Evolutionary conservation across 1,139 yeast genomes (phyloP).

Genomic region (Pichia sp.): DNA sequence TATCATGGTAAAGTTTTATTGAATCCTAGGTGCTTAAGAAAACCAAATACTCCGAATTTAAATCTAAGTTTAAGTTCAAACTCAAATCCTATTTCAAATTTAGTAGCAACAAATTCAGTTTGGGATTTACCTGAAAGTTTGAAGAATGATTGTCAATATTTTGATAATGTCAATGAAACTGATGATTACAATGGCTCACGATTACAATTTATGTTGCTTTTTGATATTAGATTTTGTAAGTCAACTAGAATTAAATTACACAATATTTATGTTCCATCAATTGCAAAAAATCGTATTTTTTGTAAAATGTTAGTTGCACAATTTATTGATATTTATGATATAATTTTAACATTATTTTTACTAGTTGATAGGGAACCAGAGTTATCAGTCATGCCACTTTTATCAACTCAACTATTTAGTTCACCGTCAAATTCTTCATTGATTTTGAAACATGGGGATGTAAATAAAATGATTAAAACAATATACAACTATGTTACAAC

Average conservation of each 20-base stretch:
- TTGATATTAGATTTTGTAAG: conserved; percentile 72
- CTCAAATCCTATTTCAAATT: conserved; percentile 8
- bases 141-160: conserved; percentile 43
- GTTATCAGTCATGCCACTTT: conserved; percentile 60
- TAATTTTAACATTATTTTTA: conserved; percentile 67
- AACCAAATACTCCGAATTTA: neutral
- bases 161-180: conserved; percentile 18
- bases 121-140: conserved; percentile 41
- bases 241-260: conserved; percentile 54
- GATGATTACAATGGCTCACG: conserved; percentile 55
- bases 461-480: conserved; percentile 60
- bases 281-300: conserved; percentile 59
- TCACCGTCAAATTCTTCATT: conserved; percentile 73
- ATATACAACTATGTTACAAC: conserved; percentile 60
- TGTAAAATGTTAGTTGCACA: conserved; percentile 64
- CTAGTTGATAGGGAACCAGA: conserved; percentile 79
- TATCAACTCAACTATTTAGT: conserved; percentile 84
- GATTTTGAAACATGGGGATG: conserved; percentile 63
- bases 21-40: conserved; percentile 15
- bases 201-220: conserved; percentile 65
- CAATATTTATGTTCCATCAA: conserved; percentile 61
- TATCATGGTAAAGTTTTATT: conserved; percentile 17
- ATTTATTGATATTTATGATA: conserved; percentile 77
- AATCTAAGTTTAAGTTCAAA: neutral
- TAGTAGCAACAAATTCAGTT: conserved; percentile 1